These are phyloP conservation scores for Rhynchosporium graminicola DNA, from an alignment of 2,329 filamentous ascomycete genomes.

Conservation along the genomic window DNA sequence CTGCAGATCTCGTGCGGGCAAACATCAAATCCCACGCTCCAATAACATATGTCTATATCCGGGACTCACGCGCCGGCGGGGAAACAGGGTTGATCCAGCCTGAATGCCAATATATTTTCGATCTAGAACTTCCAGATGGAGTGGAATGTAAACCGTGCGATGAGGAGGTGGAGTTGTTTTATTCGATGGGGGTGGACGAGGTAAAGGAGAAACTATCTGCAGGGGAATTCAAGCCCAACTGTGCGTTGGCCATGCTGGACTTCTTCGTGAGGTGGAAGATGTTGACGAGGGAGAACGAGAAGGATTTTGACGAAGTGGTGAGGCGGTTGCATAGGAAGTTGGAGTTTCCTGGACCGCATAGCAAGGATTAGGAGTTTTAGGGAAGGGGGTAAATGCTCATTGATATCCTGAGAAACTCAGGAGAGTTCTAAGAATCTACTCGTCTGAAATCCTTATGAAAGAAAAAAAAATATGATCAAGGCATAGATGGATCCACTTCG, in stretches of 20 bases:
- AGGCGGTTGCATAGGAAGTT: conserved; percentile 74
- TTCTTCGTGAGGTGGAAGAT: conserved; percentile 88
- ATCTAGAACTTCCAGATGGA: conserved; percentile 72
- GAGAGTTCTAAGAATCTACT: no score
- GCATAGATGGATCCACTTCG: no score
- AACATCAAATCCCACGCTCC: conserved; percentile 62
- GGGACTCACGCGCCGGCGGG: conserved; percentile 73
- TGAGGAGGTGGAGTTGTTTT: conserved; percentile 85
- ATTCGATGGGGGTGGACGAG: conserved; percentile 75
- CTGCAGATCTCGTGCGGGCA: conserved; percentile 66
- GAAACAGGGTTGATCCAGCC: conserved; percentile 84
- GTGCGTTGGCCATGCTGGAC: conserved; percentile 78
- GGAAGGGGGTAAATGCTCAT: background rate
- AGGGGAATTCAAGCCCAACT: conserved; percentile 92
- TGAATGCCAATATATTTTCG: conserved; percentile 89
- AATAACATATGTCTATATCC: conserved; percentile 83
- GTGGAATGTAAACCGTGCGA: conserved; percentile 77
- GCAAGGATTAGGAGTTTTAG: conserved; percentile 1
- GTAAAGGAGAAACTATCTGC: conserved; percentile 67
- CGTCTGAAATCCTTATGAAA: no score
- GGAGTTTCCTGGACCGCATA: conserved; percentile 74
- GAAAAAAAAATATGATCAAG: no score
- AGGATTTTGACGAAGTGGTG: conserved; percentile 74
- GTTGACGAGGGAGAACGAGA: conserved; percentile 76
- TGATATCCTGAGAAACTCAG: no score